phyloP scores from a whole-genome alignment of 805 yeast species.

The Barnettozyma sp. region DNA sequence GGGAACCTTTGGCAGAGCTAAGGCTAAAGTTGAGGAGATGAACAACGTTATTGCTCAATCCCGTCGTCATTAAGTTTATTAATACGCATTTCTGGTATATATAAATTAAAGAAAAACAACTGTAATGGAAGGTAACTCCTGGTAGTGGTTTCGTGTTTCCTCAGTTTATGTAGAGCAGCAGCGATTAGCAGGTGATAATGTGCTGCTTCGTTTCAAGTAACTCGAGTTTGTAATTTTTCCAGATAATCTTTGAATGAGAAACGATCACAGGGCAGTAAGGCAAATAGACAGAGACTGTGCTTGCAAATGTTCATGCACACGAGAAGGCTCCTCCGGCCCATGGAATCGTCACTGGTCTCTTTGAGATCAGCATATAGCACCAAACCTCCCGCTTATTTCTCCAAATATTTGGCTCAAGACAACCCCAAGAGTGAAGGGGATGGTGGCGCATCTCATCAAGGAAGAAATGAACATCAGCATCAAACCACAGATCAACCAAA shows the following conservation, averaged over 20 bases:
- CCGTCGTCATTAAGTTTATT: slow-evolving; percentile 69
- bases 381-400: slow-evolving; percentile 9
- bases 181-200: too few relatives aligned
- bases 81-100: slow-evolving; percentile 7
- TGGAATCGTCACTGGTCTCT: neutral
- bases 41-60: slow-evolving; percentile 92
- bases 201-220: too few relatives aligned
- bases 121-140: neutral
- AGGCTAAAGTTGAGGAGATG: slow-evolving; percentile 99
- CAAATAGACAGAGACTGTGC: neutral
- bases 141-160: slow-evolving; percentile 3
- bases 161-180: slow-evolving; percentile 4
- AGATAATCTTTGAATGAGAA: neutral
- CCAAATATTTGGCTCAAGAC: slow-evolving; percentile 3
- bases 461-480: neutral
- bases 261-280: neutral
- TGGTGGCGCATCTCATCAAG: too few relatives aligned
- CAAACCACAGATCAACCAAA: neutral
- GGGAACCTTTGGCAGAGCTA: slow-evolving; percentile 99
- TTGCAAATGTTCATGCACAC: neutral
- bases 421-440: neutral
- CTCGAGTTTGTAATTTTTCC: too few relatives aligned
- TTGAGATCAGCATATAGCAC: neutral
- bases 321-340: neutral
- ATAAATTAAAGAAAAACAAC: slow-evolving; percentile 2